Conservation (phyloP, 129 eudicot genomes). For the Helichrysum umbraculigerum region DNA sequence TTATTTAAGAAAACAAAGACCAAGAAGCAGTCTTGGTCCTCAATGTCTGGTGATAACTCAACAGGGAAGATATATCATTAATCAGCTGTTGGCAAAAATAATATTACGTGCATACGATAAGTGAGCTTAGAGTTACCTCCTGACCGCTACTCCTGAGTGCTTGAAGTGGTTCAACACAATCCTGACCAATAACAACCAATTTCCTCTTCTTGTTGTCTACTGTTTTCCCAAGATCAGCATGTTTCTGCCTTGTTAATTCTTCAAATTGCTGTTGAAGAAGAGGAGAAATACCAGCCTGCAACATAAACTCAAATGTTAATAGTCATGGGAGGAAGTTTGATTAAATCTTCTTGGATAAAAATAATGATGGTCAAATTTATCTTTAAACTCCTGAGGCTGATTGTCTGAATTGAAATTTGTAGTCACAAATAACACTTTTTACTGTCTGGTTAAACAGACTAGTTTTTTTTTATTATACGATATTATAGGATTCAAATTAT, state of each 20-base stretch:
- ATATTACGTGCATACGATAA: not conserved
- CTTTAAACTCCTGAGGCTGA: not conserved
- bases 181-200: constrained; percentile 87
- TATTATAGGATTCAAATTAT: no score
- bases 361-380: not conserved
- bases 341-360: constrained; percentile 7
- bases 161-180: constrained; percentile 90
- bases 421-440: not conserved
- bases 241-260: constrained; percentile 58
- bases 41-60: not conserved
- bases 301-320: constrained; percentile 12
- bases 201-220: constrained; percentile 53
- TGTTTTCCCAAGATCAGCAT: constrained; percentile 25
- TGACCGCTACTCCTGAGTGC: constrained; percentile 77
- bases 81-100: not conserved
- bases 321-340: not conserved
- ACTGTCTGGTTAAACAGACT: not conserved
- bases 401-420: not conserved
- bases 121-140: constrained; percentile 57
- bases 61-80: not conserved
- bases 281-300: constrained; percentile 90
- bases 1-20: not conserved
- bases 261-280: constrained; percentile 81
- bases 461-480: no score
- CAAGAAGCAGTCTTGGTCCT: not conserved